These are phyloP conservation scores for Eimeria acervulina DNA, from an alignment of 169 alveolate genomes.

Conservation along the genomic window DNA sequence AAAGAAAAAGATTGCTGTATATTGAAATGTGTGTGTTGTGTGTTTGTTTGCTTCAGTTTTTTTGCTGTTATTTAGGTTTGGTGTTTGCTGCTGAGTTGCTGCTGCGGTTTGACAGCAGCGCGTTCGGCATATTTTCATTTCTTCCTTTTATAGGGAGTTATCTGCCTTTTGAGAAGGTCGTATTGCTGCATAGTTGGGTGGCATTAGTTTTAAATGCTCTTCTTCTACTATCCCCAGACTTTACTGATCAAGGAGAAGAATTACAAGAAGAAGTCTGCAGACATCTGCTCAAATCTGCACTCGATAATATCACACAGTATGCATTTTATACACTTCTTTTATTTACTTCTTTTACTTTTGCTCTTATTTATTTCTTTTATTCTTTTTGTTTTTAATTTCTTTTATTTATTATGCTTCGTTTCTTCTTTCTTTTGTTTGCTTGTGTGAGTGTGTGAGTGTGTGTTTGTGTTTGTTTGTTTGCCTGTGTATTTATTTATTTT, in stretches of 20 bases:
- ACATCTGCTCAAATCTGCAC: not conserved
- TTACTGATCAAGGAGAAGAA: slow-evolving; percentile 24
- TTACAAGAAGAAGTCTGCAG: slow-evolving; percentile 1
- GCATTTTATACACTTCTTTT: too few relatives aligned
- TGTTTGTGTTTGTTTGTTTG: too few relatives aligned
- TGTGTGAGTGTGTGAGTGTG: too few relatives aligned
- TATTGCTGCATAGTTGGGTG: slow-evolving; percentile 36
- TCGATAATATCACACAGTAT: slow-evolving; percentile 19
- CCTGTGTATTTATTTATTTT: too few relatives aligned
- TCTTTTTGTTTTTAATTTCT: too few relatives aligned
- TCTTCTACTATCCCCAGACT: slow-evolving; percentile 39
- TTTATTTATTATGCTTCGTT: too few relatives aligned
- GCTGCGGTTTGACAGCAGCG: slow-evolving; percentile 67
- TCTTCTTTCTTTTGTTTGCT: too few relatives aligned
- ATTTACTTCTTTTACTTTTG: too few relatives aligned
- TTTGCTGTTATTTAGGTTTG: not conserved
- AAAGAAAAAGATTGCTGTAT: not conserved
- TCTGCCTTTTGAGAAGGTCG: slow-evolving; percentile 60
- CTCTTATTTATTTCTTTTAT: too few relatives aligned
- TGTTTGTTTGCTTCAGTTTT: not conserved
- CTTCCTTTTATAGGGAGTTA: not conserved
- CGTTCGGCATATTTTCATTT: slow-evolving; percentile 10
- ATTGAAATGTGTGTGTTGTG: not conserved
- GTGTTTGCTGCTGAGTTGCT: slow-evolving; percentile 32
- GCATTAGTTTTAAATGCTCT: slow-evolving; percentile 46